These are phyloP conservation scores for Aspergillus kassunensis DNA, from an alignment of 495 filamentous ascomycete genomes.

Conservation along the genomic window DNA sequence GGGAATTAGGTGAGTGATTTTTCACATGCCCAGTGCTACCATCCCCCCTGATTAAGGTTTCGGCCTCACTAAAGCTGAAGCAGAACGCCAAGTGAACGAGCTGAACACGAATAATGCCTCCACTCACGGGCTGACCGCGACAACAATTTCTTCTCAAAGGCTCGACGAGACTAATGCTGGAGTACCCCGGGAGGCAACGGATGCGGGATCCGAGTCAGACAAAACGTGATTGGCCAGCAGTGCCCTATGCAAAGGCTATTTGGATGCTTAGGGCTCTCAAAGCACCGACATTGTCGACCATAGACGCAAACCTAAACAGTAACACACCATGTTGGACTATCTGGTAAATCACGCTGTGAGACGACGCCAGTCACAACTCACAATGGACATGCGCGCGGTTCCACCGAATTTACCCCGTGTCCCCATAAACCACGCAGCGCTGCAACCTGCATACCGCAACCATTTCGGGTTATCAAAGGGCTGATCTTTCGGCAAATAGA, in stretches of 20 bases:
- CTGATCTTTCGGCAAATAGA: neutral
- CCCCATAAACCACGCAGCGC: neutral
- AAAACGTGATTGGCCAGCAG: constrained; percentile 20
- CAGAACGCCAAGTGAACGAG: constrained; percentile 39
- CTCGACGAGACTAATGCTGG: constrained; percentile 21
- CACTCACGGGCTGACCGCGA: constrained; percentile 1
- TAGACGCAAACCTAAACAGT: neutral
- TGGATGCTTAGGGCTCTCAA: neutral
- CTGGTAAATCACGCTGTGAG: constrained; percentile 1
- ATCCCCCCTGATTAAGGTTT: neutral
- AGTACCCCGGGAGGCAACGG: constrained; percentile 13
- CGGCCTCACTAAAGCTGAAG: constrained; percentile 7
- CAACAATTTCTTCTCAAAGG: constrained; percentile 10
- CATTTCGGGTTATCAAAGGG: neutral
- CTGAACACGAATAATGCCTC: constrained; percentile 19
- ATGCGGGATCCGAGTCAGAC: constrained; percentile 23
- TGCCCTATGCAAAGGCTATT: neutral
- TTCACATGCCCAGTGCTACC: neutral
- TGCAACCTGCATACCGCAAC: neutral
- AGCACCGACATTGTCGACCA: neutral
- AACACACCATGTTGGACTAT: neutral
- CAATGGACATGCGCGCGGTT: constrained; percentile 2
- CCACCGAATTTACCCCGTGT: neutral
- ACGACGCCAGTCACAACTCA: neutral
- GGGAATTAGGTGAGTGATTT: constrained; percentile 58